These are phyloP conservation scores for Kodamaea ohmeri DNA, from an alignment of 1,139 yeast species.

Conservation along the genomic window DNA sequence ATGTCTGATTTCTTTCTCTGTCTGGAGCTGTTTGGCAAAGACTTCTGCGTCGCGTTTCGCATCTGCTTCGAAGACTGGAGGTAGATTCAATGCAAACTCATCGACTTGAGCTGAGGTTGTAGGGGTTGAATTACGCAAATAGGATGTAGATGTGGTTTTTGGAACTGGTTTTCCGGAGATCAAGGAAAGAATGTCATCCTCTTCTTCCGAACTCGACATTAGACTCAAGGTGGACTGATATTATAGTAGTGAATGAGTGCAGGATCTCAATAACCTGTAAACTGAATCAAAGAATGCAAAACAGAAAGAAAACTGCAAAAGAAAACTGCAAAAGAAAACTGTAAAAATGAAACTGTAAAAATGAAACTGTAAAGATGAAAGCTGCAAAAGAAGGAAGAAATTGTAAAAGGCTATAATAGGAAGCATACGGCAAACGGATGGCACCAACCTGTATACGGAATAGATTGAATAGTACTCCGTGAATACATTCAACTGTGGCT, in stretches of 20 bases:
- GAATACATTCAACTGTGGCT: too few relatives aligned
- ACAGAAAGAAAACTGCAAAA: too few relatives aligned
- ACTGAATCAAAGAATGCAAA: too few relatives aligned
- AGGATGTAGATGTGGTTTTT: constrained; percentile 3
- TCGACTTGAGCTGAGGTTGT: not conserved
- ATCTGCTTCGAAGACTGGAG: constrained; percentile 23
- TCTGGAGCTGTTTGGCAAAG: constrained; percentile 17
- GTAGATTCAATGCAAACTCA: constrained; percentile 10
- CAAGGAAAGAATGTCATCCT: constrained; percentile 6
- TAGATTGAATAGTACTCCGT: too few relatives aligned
- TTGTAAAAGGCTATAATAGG: too few relatives aligned
- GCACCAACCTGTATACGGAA: too few relatives aligned
- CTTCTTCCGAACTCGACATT: constrained; percentile 7
- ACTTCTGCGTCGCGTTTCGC: constrained; percentile 26
- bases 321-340: not conserved
- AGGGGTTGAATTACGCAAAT: not conserved
- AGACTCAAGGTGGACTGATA: too few relatives aligned
- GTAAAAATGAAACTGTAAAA: constrained; percentile 1
- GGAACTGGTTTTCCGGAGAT: constrained; percentile 1
- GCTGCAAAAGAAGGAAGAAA: too few relatives aligned
- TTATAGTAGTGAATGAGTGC: too few relatives aligned
- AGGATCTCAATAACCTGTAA: too few relatives aligned
- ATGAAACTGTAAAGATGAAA: not conserved
- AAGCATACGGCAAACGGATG: too few relatives aligned
- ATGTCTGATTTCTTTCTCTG: constrained; percentile 18